Conservation (phyloP, 805 yeast genomes). For the Nakazawaea ernobii region DNA sequence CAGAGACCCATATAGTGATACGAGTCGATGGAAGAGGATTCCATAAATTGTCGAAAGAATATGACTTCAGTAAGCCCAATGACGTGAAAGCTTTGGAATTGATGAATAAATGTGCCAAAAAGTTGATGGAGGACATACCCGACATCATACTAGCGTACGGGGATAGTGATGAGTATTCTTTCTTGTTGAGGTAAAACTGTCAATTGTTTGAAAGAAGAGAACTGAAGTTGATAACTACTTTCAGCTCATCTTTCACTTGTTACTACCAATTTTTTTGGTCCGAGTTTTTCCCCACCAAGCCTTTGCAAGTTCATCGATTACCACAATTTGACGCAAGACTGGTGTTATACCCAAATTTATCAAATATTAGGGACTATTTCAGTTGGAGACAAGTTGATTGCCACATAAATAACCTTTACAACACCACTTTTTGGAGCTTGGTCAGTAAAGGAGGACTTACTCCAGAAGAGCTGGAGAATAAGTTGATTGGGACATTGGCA, state of each 20-base stretch:
- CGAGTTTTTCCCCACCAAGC: slow-evolving; percentile 44
- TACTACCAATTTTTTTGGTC: slow-evolving; percentile 69
- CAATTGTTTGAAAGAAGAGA: slow-evolving; percentile 77
- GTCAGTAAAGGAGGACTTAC: slow-evolving; percentile 64
- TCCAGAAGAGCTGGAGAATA: slow-evolving; percentile 76
- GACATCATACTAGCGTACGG: slow-evolving; percentile 86
- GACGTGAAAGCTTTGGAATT: slow-evolving; percentile 69
- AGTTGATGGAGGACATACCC: slow-evolving; percentile 56
- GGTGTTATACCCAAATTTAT: slow-evolving; percentile 68
- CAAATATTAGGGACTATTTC: slow-evolving; percentile 69
- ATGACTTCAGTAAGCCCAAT: slow-evolving; percentile 82
- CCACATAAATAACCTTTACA: slow-evolving; percentile 90
- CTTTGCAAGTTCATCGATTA: slow-evolving; percentile 44
- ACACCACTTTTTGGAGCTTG: slow-evolving; percentile 88
- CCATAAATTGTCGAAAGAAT: slow-evolving; percentile 72
- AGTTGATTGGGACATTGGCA: slow-evolving; percentile 70
- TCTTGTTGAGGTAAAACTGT: slow-evolving; percentile 62
- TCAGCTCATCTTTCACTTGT: slow-evolving; percentile 78
- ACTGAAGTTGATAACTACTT: slow-evolving; percentile 71
- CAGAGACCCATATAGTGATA: slow-evolving; percentile 75
- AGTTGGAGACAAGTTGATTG: slow-evolving; percentile 96
- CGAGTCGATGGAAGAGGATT: slow-evolving; percentile 93
- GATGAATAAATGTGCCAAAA: slow-evolving; percentile 77
- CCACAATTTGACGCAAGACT: slow-evolving; percentile 94
- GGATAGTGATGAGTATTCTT: slow-evolving; percentile 92